phyloP scores from a whole-genome alignment of 169 alveolate species.

The Plasmodium malariae region DNA sequence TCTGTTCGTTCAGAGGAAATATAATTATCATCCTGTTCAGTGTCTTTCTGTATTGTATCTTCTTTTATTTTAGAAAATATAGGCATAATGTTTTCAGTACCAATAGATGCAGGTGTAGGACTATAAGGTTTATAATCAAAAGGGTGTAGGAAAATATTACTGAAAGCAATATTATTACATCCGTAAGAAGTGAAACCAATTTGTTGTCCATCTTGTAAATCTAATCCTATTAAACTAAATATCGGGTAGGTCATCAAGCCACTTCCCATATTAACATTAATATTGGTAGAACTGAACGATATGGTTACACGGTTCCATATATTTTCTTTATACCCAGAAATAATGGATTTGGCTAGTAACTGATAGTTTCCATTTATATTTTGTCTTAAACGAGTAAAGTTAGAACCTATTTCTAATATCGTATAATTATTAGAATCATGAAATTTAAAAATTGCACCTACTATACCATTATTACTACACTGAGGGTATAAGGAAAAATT shows the following conservation, averaged over 20 bases:
- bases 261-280: slow-evolving; percentile 84
- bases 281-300: slow-evolving; percentile 79
- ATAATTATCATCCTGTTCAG: slow-evolving; percentile 17
- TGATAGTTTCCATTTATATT: slow-evolving; percentile 80
- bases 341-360: slow-evolving; percentile 80
- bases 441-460: slow-evolving; percentile 86
- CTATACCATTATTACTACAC: slow-evolving; percentile 84
- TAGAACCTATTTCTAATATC: slow-evolving; percentile 84
- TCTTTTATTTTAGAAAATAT: slow-evolving; percentile 45
- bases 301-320: slow-evolving; percentile 84
- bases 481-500: slow-evolving; percentile 85
- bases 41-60: slow-evolving; percentile 29
- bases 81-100: slow-evolving; percentile 7
- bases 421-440: slow-evolving; percentile 84
- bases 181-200: slow-evolving; percentile 85
- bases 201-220: slow-evolving; percentile 80
- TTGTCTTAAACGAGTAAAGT: slow-evolving; percentile 82
- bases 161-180: slow-evolving; percentile 89
- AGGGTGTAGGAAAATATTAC: slow-evolving; percentile 82
- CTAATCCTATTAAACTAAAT: slow-evolving; percentile 79
- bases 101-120: slow-evolving; percentile 47
- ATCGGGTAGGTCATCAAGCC: slow-evolving; percentile 79
- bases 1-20: background rate
- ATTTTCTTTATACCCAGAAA: slow-evolving; percentile 78
- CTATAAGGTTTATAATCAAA: slow-evolving; percentile 77